These are phyloP conservation scores for Lipomyces chichibuensis DNA, from an alignment of 805 yeast genomes.

Conservation along the genomic window DNA sequence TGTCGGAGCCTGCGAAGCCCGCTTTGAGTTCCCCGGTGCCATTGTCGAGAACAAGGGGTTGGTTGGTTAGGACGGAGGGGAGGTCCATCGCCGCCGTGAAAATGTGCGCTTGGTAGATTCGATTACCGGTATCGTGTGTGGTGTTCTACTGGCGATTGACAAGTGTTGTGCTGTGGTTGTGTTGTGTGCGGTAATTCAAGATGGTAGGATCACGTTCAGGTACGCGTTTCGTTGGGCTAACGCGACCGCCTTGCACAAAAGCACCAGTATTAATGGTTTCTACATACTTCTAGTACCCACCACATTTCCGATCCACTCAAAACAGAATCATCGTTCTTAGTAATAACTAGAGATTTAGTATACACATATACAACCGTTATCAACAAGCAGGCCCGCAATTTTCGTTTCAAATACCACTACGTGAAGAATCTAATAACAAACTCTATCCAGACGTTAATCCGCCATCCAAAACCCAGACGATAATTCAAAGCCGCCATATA, in stretches of 20 bases:
- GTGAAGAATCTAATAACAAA: not conserved
- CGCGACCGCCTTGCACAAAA: too few relatives aligned
- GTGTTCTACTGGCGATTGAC: not conserved
- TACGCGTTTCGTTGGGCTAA: too few relatives aligned
- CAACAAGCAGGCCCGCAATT: not conserved
- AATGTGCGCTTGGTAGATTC: not conserved
- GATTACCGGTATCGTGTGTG: not conserved
- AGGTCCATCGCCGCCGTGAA: constrained; percentile 20
- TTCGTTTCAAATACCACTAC: not conserved
- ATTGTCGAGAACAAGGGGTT: constrained; percentile 76
- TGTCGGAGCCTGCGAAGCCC: constrained; percentile 91
- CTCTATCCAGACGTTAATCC: not conserved
- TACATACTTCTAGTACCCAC: not conserved
- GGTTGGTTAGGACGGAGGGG: constrained; percentile 49
- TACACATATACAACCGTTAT: constrained; percentile 1
- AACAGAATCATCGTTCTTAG: too few relatives aligned
- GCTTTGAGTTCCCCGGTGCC: constrained; percentile 86
- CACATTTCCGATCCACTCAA: not conserved
- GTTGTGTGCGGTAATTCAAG: not conserved
- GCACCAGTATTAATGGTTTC: too few relatives aligned
- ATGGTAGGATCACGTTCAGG: too few relatives aligned
- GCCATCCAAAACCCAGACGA: too few relatives aligned
- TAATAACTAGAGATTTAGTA: not conserved
- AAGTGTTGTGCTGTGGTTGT: not conserved
- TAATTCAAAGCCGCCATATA: not conserved